A percentile compares a stretch with the other conserved stretches of the same genome.
phyloP scores from a whole-genome alignment of 257 asterid species.

The Gentiana dahurica region DNA sequence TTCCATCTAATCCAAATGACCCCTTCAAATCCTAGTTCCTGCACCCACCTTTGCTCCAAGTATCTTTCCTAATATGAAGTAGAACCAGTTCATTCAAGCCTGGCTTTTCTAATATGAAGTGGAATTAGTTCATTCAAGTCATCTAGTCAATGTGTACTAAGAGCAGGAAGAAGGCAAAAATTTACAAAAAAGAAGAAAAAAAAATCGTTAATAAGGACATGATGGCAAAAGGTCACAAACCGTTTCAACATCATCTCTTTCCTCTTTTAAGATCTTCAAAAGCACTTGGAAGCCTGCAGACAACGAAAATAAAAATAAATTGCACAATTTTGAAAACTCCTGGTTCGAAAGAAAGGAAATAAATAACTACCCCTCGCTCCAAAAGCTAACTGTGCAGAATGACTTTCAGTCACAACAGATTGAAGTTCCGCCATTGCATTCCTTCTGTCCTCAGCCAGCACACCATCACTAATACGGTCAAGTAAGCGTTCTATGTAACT shows the following conservation, averaged over 20 bases:
- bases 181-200: constrained; percentile 1
- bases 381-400: constrained; percentile 79
- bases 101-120: background rate
- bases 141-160: too few relatives aligned
- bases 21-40: too few relatives aligned
- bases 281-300: constrained; percentile 80
- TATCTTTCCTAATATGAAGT: background rate
- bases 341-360: constrained; percentile 6
- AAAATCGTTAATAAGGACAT: constrained; percentile 3
- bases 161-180: background rate
- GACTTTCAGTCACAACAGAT: constrained; percentile 79
- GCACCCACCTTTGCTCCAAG: background rate
- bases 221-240: constrained; percentile 29
- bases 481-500: constrained; percentile 94
- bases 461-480: constrained; percentile 90
- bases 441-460: constrained; percentile 86
- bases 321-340: constrained; percentile 4
- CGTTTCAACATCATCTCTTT: constrained; percentile 93
- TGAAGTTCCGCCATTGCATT: constrained; percentile 81
- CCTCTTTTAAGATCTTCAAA: constrained; percentile 78
- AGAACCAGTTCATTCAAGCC: background rate
- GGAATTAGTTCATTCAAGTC: too few relatives aligned
- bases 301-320: constrained; percentile 15
- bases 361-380: constrained; percentile 86
- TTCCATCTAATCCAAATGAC: too few relatives aligned